phyloP scores from a whole-genome alignment of 2,329 filamentous ascomycete genomes.

The Colletotrichum orchidophilum region DNA sequence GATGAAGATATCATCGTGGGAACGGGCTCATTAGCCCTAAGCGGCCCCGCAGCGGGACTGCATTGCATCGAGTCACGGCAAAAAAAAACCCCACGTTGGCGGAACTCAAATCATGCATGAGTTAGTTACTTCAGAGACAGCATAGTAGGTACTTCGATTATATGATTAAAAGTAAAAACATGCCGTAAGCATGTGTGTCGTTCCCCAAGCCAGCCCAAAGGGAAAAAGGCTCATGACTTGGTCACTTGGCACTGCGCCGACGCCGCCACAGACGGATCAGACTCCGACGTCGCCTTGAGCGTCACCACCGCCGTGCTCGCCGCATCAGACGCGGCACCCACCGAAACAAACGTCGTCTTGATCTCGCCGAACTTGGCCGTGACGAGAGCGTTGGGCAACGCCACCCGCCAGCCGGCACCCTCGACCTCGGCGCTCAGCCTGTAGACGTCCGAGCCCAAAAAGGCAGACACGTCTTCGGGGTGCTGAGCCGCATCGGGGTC shows the following conservation, averaged over 20 bases:
- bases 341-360: conserved; percentile 52
- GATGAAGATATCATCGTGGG: fast-evolving
- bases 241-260: conserved; percentile 45
- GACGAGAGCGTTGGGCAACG: conserved; percentile 51
- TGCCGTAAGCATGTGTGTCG: background rate
- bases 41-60: conserved; percentile 10
- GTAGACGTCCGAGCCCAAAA: conserved; percentile 57
- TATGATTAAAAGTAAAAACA: background rate
- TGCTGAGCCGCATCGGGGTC: conserved; percentile 35
- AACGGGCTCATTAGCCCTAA: conserved; percentile 11
- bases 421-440: conserved; percentile 54
- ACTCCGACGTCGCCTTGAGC: conserved; percentile 57
- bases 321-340: conserved; percentile 45
- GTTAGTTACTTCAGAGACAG: background rate
- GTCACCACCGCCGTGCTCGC: conserved; percentile 49
- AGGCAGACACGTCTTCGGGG: conserved; percentile 47
- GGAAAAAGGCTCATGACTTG: conserved; percentile 33
- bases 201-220: background rate
- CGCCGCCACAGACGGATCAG: conserved; percentile 43
- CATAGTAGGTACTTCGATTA: background rate
- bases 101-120: background rate
- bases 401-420: conserved; percentile 56
- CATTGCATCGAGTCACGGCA: background rate
- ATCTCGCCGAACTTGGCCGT: conserved; percentile 51
- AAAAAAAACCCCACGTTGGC: background rate